phyloP scores from a whole-genome alignment of 495 filamentous ascomycete species.

The Aspergillus mulundensis region DNA sequence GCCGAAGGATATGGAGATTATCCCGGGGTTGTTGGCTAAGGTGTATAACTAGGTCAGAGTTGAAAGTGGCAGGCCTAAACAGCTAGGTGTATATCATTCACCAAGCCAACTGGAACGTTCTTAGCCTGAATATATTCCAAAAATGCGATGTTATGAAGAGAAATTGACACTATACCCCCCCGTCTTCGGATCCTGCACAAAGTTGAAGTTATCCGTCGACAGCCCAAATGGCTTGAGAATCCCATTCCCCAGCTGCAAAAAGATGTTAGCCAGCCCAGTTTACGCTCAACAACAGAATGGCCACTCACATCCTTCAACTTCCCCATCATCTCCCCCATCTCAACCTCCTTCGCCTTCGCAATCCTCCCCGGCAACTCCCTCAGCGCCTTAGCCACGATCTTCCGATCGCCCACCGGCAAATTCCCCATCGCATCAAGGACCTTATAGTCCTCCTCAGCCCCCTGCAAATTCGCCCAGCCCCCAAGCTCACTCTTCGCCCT shows the following conservation, averaged over 20 bases:
- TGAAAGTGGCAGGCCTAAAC: neutral
- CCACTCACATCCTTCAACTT: constrained; percentile 79
- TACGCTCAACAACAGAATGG: neutral
- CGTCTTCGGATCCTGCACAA: constrained; percentile 82
- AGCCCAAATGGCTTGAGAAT: constrained; percentile 90
- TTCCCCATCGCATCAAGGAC: constrained; percentile 50
- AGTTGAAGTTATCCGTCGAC: constrained; percentile 88
- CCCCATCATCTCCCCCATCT: constrained; percentile 94
- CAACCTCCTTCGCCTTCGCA: constrained; percentile 72
- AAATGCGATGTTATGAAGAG: constrained; percentile 26
- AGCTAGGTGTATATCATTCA: neutral
- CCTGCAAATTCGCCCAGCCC: constrained; percentile 77
- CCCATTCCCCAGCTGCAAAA: constrained; percentile 88
- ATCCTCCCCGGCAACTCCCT: constrained; percentile 59
- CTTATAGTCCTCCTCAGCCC: constrained; percentile 75
- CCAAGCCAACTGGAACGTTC: neutral
- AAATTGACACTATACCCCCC: constrained; percentile 95
- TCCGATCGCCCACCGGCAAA: constrained; percentile 59
- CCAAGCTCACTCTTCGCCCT: constrained; percentile 65
- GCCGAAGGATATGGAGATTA: constrained; percentile 44
- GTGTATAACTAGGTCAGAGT: constrained; percentile 36
- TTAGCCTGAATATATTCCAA: neutral
- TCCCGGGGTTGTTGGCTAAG: constrained; percentile 42
- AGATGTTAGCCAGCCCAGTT: constrained; percentile 8
- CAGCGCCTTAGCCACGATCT: constrained; percentile 62